Evolutionary conservation across 768 basidiomycete genomes (phyloP), one percentile per base, ranked within the genome.

Genomic region (Lepiota brunneoincarnata): DNA sequence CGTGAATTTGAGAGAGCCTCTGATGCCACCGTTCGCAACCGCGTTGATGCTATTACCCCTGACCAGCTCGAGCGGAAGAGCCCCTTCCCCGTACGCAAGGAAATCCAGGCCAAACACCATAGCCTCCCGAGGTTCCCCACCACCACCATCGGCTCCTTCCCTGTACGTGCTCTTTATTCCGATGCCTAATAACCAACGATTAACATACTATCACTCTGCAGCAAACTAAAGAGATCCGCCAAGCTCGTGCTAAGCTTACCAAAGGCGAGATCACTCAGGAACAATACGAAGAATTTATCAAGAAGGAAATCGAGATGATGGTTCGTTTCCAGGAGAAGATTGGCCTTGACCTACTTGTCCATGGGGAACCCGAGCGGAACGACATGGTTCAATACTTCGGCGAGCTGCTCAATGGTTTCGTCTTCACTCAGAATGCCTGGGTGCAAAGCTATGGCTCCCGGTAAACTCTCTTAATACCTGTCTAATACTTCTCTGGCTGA

Each of bases 371-470:
- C 50, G 96, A 99, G 79, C 86, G 96, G 65, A 98, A 98, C 71
- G 96, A 98, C 82, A 98, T 98, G 96, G 95, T 97, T 59, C 95
- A 98, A 77, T 99, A 99, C 85, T 99, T 98, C 63, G 97, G 97
- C 61, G 97, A 99, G 74, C 90, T 86, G 68, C 80, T 99, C 59
- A 76, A 82, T 47, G 97, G 97, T 61, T 98, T 99, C 68, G 91
- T 91, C 72, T 99, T 99, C 78, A 98, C 97, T 58, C 92, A 96
- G 75, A 93, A 97, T 62, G 97, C 84, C 47, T 99, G 97, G 97
- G 97, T 99, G 35, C 97, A 99, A 78, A 94, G 92, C 71, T 99
- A 99, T 75, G 97, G 97, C 57, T 98, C 95, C 65, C 94, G 96
- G 85, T 87, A 59, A 64, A 79, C 71, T n/a, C 44, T 43, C 28